Percentiles rank a stretch among this genome's conserved stretches.
phyloP scores from a whole-genome alignment of 192 early-diverging fungal species.

The Physocladia obscura region DNA sequence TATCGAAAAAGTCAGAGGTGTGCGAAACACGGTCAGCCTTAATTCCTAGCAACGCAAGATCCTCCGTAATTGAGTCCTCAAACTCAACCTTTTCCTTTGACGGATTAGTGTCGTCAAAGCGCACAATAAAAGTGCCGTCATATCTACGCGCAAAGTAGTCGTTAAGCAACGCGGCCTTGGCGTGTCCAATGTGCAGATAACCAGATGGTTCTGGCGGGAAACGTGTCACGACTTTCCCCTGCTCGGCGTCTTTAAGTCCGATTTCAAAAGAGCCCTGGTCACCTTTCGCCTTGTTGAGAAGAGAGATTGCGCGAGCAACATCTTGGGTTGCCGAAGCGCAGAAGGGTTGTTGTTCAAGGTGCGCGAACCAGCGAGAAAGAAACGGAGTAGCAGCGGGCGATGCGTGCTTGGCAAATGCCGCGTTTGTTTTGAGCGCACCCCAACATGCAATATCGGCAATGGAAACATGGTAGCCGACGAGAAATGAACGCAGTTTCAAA shows the following conservation, averaged over 20 bases:
- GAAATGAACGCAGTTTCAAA: slow-evolving; percentile 76
- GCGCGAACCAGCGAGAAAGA: slow-evolving; percentile 86
- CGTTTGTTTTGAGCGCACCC: slow-evolving; percentile 82
- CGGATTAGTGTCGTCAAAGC: slow-evolving; percentile 99
- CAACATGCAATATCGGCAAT: slow-evolving; percentile 84
- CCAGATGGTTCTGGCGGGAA: slow-evolving; percentile 99
- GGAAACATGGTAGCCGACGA: slow-evolving; percentile 74
- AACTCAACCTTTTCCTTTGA: slow-evolving; percentile 95
- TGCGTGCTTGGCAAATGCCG: slow-evolving; percentile 76
- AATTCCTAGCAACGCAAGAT: slow-evolving; percentile 86
- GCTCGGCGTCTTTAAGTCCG: slow-evolving; percentile 71
- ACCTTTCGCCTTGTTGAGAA: slow-evolving; percentile 17
- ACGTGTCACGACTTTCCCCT: slow-evolving; percentile 91
- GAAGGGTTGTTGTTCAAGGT: slow-evolving; percentile 63
- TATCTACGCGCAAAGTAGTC: slow-evolving; percentile 91
- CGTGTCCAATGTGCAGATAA: slow-evolving; percentile 99
- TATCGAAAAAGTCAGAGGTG: slow-evolving; percentile 92
- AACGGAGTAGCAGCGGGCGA: too few species aligned
- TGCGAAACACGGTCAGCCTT: slow-evolving; percentile 73
- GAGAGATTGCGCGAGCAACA: slow-evolving; percentile 48
- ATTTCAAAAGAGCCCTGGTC: slow-evolving; percentile 96
- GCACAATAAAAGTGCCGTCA: slow-evolving; percentile 88
- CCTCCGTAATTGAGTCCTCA: slow-evolving; percentile 93
- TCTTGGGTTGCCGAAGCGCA: slow-evolving; percentile 46
- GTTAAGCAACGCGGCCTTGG: slow-evolving; percentile 97